Percentiles rank a stretch among this genome's conserved stretches.
These are phyloP conservation scores for Annona squamosa DNA, from an alignment of 164 flowering plant species.

Conservation along the genomic window DNA sequence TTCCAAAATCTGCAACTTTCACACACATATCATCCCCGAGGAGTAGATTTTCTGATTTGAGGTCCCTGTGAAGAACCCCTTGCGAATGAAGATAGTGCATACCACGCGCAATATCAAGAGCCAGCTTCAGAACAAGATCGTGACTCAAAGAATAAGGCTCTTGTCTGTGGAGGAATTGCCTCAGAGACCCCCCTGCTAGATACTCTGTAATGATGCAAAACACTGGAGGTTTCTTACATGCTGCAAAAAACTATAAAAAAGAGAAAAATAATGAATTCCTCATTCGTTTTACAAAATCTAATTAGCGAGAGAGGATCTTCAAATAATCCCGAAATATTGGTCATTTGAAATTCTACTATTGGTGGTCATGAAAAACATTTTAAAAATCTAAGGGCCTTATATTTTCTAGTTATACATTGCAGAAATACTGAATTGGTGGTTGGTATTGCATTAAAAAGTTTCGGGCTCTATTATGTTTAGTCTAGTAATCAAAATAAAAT, in stretches of 20 bases:
- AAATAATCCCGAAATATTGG: too few species aligned
- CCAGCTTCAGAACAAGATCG: conserved; percentile 56
- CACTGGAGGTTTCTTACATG: conserved; percentile 94
- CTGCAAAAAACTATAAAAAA: conserved; percentile 74
- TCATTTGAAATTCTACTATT: too few species aligned
- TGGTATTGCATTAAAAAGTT: too few species aligned
- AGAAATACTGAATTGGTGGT: too few species aligned
- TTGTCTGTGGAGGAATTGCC: conserved; percentile 76
- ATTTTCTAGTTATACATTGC: too few species aligned
- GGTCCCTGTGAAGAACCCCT: conserved; percentile 88
- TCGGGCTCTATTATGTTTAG: too few species aligned
- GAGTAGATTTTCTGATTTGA: conserved; percentile 85
- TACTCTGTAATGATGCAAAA: conserved; percentile 95
- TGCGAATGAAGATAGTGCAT: conserved; percentile 89
- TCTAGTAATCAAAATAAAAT: too few species aligned
- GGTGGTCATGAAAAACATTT: too few species aligned
- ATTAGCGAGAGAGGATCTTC: background rate
- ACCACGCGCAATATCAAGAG: conserved; percentile 82
- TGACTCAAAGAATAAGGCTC: conserved; percentile 83
- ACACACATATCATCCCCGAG: conserved; percentile 80
- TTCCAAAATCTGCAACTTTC: conserved; percentile 96
- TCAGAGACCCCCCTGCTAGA: conserved; percentile 78
- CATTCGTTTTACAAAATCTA: background rate
- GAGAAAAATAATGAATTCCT: background rate
- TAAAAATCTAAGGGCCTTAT: too few species aligned